phyloP scores from a whole-genome alignment of 352 stramenopile genomes.

The Phytophthora litchii region DNA sequence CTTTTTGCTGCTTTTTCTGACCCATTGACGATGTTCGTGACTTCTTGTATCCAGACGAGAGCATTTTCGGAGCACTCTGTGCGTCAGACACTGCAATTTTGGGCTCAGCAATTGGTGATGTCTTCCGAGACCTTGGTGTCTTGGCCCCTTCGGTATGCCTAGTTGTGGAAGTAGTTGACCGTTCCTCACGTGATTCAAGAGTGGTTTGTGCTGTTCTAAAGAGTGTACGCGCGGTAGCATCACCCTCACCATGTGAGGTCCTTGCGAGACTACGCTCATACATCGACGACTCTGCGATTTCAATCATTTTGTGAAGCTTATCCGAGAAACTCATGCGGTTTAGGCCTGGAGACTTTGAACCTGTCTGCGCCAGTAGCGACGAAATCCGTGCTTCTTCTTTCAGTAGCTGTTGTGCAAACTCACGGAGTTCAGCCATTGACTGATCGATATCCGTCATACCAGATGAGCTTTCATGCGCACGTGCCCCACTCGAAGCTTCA shows the following conservation, averaged over 20 bases:
- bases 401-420: slow-evolving; percentile 67
- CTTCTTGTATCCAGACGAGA: slow-evolving; percentile 50
- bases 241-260: neutral
- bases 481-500: slow-evolving; percentile 1
- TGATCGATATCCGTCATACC: slow-evolving; percentile 30
- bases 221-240: slow-evolving; percentile 1
- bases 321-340: slow-evolving; percentile 77
- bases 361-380: slow-evolving; percentile 46
- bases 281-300: slow-evolving; percentile 77
- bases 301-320: slow-evolving; percentile 84
- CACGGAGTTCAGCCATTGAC: slow-evolving; percentile 57
- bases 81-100: slow-evolving; percentile 11
- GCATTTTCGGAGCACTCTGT: slow-evolving; percentile 26
- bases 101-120: slow-evolving; percentile 11
- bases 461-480: slow-evolving; percentile 4
- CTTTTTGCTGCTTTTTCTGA: slow-evolving; percentile 26
- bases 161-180: neutral
- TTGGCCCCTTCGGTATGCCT: slow-evolving; percentile 2
- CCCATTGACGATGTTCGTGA: slow-evolving; percentile 19
- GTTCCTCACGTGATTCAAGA: neutral
- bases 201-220: neutral
- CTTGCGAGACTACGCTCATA: slow-evolving; percentile 40
- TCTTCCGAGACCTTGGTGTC: neutral
- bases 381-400: slow-evolving; percentile 63
- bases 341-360: slow-evolving; percentile 53